Evolutionary conservation across 805 yeast species (phyloP), one percentile per base, ranked within the genome.

Genomic region (Pichia exigua): DNA sequence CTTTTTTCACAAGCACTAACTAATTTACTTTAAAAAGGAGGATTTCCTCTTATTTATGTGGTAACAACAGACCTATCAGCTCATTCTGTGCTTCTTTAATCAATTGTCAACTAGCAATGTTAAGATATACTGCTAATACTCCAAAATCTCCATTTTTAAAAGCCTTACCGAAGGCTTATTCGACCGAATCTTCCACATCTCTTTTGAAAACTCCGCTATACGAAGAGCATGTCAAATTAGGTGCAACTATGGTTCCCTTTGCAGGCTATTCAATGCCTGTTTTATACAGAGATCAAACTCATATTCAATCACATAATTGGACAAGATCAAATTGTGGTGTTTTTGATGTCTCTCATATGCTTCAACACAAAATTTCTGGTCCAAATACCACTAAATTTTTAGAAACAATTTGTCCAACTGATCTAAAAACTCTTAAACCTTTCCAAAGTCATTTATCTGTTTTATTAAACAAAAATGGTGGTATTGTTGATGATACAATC

Each of bases 191-290:
- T 8, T 57, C 67, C 21, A 57, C 64, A 17, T 38, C 55, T 9
- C 1, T 70, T 4, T 65, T 76, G 53, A 73, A 78, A 57, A 94
- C 98, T 1, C 95, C 98, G 5, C 73, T 94, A 42, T 81, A 85
- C 65, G 89, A 85, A 52, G 74, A 89, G 24, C 97, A 94, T 65
- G 73, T 84, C 38, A 77, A 78, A 51, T 73, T 81, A 45, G 92
- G 90, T 7, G 99, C 90, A 15, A 90, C 87, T 51, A 84, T 94
- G 84, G 98, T 91, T 4, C 95, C 95, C 44, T 94, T 87, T 69
- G 98, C 98, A 18, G 97, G 97, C n/a, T 94, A 79, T 63, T 79
- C 84, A 45, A 92, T 94, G 97, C 99, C 99, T 1, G 90, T 94
- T 11, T 69, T 89, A 30, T 94, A 91, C 73, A 77, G 80, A 57